A percentile compares a stretch with the other conserved stretches of the same genome.
Evolutionary conservation across 1,284 basidiomycete genomes (phyloP).

Genomic region (Vanrija humicola): DNA sequence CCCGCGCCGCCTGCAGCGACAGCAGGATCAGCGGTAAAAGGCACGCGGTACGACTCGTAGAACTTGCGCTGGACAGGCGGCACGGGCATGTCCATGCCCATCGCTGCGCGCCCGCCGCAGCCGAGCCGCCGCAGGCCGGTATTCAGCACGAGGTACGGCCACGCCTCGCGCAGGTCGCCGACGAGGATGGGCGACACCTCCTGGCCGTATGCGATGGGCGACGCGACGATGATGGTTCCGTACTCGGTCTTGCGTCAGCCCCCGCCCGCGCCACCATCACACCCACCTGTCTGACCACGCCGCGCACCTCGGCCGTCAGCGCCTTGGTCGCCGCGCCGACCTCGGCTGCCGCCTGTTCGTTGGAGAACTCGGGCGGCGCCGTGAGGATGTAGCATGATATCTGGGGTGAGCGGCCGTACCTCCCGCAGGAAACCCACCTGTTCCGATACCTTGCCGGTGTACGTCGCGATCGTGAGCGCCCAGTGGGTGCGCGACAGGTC

Average conservation of each 20-base stretch:
- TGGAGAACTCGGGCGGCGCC: slow-evolving; percentile 24
- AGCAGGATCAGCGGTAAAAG: slow-evolving; percentile 1
- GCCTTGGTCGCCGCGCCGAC: slow-evolving; percentile 25
- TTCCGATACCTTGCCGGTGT: slow-evolving; percentile 43
- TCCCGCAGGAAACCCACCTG: slow-evolving; percentile 24
- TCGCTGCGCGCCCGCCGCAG: slow-evolving; percentile 43
- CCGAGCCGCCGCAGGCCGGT: slow-evolving; percentile 42
- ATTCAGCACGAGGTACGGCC: slow-evolving; percentile 41
- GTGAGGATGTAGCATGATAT: slow-evolving; percentile 40
- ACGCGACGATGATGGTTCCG: slow-evolving; percentile 38
- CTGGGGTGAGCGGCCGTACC: slow-evolving; percentile 16
- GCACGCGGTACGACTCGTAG: slow-evolving; percentile 38
- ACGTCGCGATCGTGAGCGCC: slow-evolving; percentile 40
- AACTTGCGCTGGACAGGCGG: slow-evolving; percentile 43
- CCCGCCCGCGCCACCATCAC: no score
- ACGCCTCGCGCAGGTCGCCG: slow-evolving; percentile 40
- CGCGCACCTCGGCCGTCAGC: slow-evolving; percentile 29
- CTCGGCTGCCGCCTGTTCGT: slow-evolving; percentile 23
- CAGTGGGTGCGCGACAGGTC: slow-evolving; percentile 41
- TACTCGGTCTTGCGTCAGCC: slow-evolving; percentile 26
- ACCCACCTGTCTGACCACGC: slow-evolving; percentile 10
- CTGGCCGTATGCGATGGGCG: slow-evolving; percentile 37
- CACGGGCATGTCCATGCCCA: slow-evolving; percentile 38
- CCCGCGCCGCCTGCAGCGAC: not conserved
- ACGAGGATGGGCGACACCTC: slow-evolving; percentile 39